These are phyloP conservation scores for Claviceps pusilla DNA, from an alignment of 2,329 filamentous ascomycete genomes.

Conservation along the genomic window DNA sequence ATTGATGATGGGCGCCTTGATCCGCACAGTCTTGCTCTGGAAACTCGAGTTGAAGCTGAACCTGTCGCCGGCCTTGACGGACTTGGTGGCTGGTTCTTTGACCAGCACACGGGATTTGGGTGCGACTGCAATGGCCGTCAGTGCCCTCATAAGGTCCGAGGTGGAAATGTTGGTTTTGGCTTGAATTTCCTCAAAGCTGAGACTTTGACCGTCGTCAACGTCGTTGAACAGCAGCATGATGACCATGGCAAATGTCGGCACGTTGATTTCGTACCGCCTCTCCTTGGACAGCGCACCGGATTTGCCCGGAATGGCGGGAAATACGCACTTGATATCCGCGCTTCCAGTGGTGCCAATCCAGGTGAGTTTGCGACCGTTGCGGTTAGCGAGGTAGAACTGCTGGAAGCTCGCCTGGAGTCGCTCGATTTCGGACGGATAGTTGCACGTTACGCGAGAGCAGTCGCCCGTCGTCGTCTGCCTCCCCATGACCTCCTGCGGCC, in stretches of 20 bases:
- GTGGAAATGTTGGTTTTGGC: constrained; percentile 63
- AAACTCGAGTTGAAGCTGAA: constrained; percentile 78
- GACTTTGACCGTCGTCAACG: constrained; percentile 33
- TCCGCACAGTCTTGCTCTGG: constrained; percentile 66
- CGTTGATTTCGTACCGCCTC: constrained; percentile 75
- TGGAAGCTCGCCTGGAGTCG: constrained; percentile 72
- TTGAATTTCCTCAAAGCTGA: constrained; percentile 65
- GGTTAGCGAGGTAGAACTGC: constrained; percentile 72
- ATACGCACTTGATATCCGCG: constrained; percentile 69
- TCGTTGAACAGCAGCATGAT: constrained; percentile 84
- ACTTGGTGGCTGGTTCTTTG: constrained; percentile 68
- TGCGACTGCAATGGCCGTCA: constrained; percentile 69
- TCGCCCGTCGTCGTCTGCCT: constrained; percentile 36
- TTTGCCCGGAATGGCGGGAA: constrained; percentile 60
- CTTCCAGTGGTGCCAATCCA: constrained; percentile 63
- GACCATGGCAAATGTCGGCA: constrained; percentile 85
- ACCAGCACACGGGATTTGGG: constrained; percentile 68
- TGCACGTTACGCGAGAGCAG: constrained; percentile 34
- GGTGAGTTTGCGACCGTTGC: constrained; percentile 74
- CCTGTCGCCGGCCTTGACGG: constrained; percentile 57
- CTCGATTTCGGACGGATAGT: constrained; percentile 61
- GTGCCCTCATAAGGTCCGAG: constrained; percentile 57
- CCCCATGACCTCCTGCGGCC: constrained; percentile 83
- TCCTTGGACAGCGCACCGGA: constrained; percentile 45
- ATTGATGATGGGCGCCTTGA: constrained; percentile 77